Evolutionary conservation across 2,329 filamentous ascomycete genomes (phyloP), one percentile per base, ranked within the genome.

Genomic region (Fonsecaea erecta): DNA sequence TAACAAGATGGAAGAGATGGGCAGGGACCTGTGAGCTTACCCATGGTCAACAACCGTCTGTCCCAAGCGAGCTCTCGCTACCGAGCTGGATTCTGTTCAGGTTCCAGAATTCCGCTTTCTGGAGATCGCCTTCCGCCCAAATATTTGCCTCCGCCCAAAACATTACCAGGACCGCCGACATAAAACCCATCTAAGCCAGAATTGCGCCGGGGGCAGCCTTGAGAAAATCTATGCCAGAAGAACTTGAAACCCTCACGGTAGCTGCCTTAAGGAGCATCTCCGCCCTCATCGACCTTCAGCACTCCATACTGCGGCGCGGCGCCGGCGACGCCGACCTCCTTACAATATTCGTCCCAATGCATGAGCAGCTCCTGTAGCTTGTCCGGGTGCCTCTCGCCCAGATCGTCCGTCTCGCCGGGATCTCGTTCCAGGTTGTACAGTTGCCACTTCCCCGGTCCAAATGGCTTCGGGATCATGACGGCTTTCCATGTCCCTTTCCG

Each of bases 401-500:
- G 79, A 76, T 96, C 93, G 69, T 84, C 80, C 16, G 92, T 78
- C 79, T 96, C 92, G 35, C 88, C 79, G 0, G 92, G 92, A 73
- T 97, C 93, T 18, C 81, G 77, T 51, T 83, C 82, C 8, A 97
- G 82, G 78, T 97, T 90, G 82, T 88, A 97, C 14, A 97, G 85
- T 80, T 95, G 91, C 73, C 74, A 79, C 21, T 74, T 72, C 1
- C 77, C 75, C 35, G 74, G 73, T 2, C 77, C 70, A 28, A 79
- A 69, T 32, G 91, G 88, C 40, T 90, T 88, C 4, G 92, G 88
- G 72, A 92, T 97, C 68, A 86, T 92, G 70, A 94, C 87, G 76
- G 92, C 97, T 82, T 97, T 97, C 91, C 91, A 97, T 52, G 85
- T 83, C 5, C 92, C 92, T 61, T 92, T 89, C 63, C 90, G 88